phyloP scores from a whole-genome alignment of 1,139 yeast species.

The Blastobotrys niveus region DNA sequence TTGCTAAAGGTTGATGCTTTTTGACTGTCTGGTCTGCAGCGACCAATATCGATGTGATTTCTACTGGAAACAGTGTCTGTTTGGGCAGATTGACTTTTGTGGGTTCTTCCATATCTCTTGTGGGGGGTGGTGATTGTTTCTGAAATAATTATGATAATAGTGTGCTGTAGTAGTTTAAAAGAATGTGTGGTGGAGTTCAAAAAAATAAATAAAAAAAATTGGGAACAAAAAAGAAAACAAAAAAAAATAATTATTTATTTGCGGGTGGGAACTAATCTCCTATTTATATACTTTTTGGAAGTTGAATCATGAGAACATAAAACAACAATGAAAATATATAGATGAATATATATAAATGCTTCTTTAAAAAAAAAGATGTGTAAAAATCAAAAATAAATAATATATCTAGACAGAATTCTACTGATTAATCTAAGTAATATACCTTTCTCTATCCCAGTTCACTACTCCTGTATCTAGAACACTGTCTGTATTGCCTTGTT shows the following conservation, averaged over 20 bases:
- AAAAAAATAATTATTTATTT: background rate
- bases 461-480: conserved; percentile 17
- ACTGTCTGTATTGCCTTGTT: conserved; percentile 10
- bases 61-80: conserved; percentile 64
- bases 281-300: too few species aligned
- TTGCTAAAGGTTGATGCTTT: conserved; percentile 52
- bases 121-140: background rate
- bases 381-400: too few species aligned
- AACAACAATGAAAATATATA: background rate
- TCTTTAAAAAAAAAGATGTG: too few species aligned
- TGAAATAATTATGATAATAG: background rate
- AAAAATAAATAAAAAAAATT: background rate
- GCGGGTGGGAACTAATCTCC: background rate
- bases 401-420: background rate
- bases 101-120: conserved; percentile 19
- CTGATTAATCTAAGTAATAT: background rate
- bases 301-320: background rate
- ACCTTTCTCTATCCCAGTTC: conserved; percentile 17
- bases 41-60: conserved; percentile 49
- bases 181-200: background rate
- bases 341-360: too few species aligned
- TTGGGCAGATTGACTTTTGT: conserved; percentile 43
- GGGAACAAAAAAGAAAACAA: conserved; percentile 2
- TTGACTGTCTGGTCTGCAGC: conserved; percentile 43
- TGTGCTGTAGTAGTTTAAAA: background rate